Conservation (phyloP, 2,329 filamentous ascomycete species). For the Botryosphaeria dothidea region DNA sequence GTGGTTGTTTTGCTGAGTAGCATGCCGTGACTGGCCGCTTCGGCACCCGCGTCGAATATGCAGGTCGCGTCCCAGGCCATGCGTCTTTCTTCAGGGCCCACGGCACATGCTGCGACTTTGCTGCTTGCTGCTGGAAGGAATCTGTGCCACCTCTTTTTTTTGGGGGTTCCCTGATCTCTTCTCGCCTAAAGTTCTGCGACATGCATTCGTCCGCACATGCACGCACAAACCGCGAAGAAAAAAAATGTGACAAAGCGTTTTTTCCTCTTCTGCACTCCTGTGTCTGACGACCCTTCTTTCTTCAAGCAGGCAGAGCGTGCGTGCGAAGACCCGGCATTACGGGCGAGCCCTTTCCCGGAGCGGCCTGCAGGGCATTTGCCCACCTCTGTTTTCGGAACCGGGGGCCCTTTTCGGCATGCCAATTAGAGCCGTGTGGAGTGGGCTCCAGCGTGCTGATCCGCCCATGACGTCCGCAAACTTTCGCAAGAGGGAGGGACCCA, state of each 20-base stretch:
- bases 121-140: no score
- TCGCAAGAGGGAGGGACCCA: neutral
- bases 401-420: neutral
- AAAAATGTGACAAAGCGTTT: constrained; percentile 5
- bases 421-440: constrained; percentile 7
- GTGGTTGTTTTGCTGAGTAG: no score
- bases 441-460: constrained; percentile 2
- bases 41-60: neutral
- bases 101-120: constrained; percentile 7
- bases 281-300: neutral
- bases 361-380: constrained; percentile 2
- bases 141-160: neutral
- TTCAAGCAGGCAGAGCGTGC: no score
- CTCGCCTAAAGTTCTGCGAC: neutral
- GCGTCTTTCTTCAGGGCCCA: neutral
- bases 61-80: neutral
- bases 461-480: constrained; percentile 8
- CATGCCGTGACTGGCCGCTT: neutral
- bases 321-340: neutral
- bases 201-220: neutral
- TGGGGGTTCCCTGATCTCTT: no score
- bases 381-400: neutral
- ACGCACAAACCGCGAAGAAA: neutral
- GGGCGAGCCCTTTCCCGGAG: constrained; percentile 4
- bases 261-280: neutral